phyloP scores from a whole-genome alignment of 768 basidiomycete species.

The Tricholoma hemisulphureum region DNA sequence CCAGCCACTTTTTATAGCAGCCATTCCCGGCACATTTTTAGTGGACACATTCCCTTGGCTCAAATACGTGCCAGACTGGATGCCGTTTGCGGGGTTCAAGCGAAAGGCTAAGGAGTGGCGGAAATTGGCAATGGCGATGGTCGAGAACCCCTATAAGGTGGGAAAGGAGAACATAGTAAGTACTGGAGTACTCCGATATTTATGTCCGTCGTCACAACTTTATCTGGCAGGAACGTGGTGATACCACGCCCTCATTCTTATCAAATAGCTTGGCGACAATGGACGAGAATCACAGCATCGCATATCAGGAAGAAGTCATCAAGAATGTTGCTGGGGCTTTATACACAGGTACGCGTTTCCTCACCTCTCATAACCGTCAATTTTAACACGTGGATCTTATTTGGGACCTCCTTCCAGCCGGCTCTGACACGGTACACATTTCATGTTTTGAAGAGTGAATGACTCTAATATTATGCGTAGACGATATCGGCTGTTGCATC shows the following conservation, averaged over 20 bases:
- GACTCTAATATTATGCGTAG: neutral
- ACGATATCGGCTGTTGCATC: constrained; percentile 4
- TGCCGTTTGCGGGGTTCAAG: constrained; percentile 37
- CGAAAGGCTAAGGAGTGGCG: constrained; percentile 39
- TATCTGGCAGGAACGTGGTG: constrained; percentile 11
- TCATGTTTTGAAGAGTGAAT: neutral
- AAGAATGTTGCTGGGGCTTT: constrained; percentile 18
- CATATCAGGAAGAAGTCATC: constrained; percentile 13
- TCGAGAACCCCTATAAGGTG: constrained; percentile 1
- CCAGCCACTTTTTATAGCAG: constrained; percentile 12
- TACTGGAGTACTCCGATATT: neutral
- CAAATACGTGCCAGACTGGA: constrained; percentile 30
- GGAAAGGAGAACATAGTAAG: constrained; percentile 1
- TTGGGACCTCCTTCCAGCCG: neutral
- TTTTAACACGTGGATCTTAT: neutral
- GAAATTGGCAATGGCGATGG: constrained; percentile 1
- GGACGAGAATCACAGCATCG: constrained; percentile 8
- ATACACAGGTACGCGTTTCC: constrained; percentile 18
- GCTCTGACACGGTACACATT: constrained; percentile 1
- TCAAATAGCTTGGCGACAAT: constrained; percentile 13
- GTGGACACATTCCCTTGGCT: constrained; percentile 22
- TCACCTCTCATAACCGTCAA: neutral
- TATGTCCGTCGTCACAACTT: constrained; percentile 18
- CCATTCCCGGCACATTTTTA: constrained; percentile 21
- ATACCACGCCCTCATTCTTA: constrained; percentile 16